Evolutionary conservation across 73 alveolate species (phyloP), one percentile per base, ranked within the genome.

Genomic region (Paramecium pentaurelia): DNA sequence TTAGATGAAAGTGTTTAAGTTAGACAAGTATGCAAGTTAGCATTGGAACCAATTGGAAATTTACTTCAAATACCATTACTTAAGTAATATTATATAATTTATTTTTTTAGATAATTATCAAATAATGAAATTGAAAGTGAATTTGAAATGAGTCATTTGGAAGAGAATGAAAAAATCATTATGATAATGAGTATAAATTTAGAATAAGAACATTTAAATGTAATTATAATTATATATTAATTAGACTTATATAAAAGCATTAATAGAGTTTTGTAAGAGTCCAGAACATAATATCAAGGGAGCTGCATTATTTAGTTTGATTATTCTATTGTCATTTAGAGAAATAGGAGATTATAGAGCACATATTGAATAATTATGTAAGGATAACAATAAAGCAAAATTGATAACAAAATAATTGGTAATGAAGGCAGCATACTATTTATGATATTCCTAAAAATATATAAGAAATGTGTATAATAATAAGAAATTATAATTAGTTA

Each of bases 231-330:
- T 16, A 22, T 1, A 45, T 16, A 22, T 80, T 80, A n/a, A 1
- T 18, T 54, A 80, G 91, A 27, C 25, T 1, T 80, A 80, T 32
- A 80, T 80, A 1, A 42, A 80, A 80, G n/a, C 91, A 8, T 80
- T 80, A 16, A 45, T 54, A 1, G 91, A 80, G 34, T 80, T 80
- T 47, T 80, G 91, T 27, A 80, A 80, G 51, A 80, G 91, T 80
- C 91, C 91, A 38, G 91, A 80, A 49, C 75, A 80, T 12, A 80
- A 25, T 27, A 80, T 80, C 10, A 80, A 80, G 37, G 91, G 91
- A 27, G 91, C 91, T 44, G 91, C 91, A 20, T 40, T 80, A 64
- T 80, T 80, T 49, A 80, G 91, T 80, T 80, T 80, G 49, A 80
- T 80, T 45, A 25, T 80, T 27, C 27, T 80, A 6, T 80, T 80